These are phyloP conservation scores for Cystofilobasidium ferigula DNA, from an alignment of 768 basidiomycete species.

Conservation along the genomic window DNA sequence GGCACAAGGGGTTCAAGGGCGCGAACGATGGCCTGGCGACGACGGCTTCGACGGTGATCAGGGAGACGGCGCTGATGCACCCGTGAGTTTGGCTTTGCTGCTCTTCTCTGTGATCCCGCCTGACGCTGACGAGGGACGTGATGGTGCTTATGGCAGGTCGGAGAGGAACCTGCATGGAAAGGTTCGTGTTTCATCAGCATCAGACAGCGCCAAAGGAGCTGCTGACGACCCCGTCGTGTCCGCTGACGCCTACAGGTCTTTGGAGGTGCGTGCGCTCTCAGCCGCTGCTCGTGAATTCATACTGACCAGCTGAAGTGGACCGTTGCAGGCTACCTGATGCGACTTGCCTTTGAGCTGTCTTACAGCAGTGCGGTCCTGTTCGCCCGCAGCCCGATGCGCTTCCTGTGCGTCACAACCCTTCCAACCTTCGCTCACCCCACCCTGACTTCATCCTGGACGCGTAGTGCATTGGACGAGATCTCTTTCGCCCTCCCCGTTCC, in stretches of 20 bases:
- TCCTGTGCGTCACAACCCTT: conserved; percentile 20
- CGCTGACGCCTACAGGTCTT: too few relatives aligned
- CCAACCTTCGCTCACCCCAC: conserved; percentile 37
- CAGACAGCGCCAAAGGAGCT: too few relatives aligned
- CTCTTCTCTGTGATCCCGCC: too few relatives aligned
- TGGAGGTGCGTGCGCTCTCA: conserved; percentile 44
- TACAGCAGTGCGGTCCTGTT: conserved; percentile 9
- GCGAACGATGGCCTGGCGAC: conserved; percentile 67
- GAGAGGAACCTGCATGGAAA: too few relatives aligned
- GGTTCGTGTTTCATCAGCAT: too few relatives aligned
- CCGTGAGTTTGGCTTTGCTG: too few relatives aligned
- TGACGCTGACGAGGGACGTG: too few relatives aligned
- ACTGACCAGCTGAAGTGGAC: not conserved
- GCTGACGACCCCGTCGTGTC: too few relatives aligned
- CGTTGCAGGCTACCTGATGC: conserved; percentile 43
- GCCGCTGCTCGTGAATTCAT: too few relatives aligned
- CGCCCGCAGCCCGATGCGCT: not conserved
- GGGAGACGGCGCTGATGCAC: conserved; percentile 16
- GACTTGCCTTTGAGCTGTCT: conserved; percentile 59
- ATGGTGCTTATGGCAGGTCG: too few relatives aligned
- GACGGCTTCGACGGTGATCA: conserved; percentile 39
- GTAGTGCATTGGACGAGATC: conserved; percentile 54
- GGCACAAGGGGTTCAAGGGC: conserved; percentile 45
- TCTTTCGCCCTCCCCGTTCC: conserved; percentile 63
- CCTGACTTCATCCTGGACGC: conserved; percentile 50